Base-by-base conservation (phyloP, 2,329 filamentous ascomycete genomes). In the Neofusicoccum cordaticola region DNA sequence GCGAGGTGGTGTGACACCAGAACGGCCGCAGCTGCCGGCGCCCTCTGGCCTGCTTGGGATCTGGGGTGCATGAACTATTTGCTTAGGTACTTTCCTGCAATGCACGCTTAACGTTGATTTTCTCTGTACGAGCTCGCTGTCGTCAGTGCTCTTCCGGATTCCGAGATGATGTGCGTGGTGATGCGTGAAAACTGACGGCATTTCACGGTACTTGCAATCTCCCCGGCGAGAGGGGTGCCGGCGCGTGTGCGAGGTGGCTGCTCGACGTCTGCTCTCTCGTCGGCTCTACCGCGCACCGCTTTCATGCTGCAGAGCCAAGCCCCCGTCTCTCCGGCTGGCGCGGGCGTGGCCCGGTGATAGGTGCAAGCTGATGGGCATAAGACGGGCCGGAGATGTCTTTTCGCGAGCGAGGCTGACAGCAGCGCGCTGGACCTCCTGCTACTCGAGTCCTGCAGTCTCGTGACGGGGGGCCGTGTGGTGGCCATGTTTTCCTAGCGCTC, bases 1-100 rank as follows among this genome's bases (percentile, higher is more conserved):
- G 56, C 31, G 56, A 45, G 42, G 42, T 47, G 56, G 56, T 34
- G 56, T 60, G 56, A 60, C 56, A 47, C 42, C 47, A 44, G 22
- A 45, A 58, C 53, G 53, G 53, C 39, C 39, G 53, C 53, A 44
- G 27, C 17, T 58, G 35, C 53, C 53, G 53, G 22, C 22, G 41
- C 41, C 13, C 44, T 39, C 51, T 56, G 37, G 17, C n/a, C 35
- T 56, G 35, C 42, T 44, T 31, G 56, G 56, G 56, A 60, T 60
- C 56, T 37, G 56, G 56, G 56, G 56, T 60, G 56, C 56, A 60
- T 60, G 42, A 60, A 60, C 56, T 47, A 60, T 60, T 60, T 58
- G 53, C 53, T 58, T 58, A 45, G 15, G 53, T 41, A 22, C 37
- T 56, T 58, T 47, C 42, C 56, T 60, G 56, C 56, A 60, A 60